These are phyloP conservation scores for Exophiala sp. DNA, from an alignment of 2,329 filamentous ascomycete genomes.

Conservation along the genomic window DNA sequence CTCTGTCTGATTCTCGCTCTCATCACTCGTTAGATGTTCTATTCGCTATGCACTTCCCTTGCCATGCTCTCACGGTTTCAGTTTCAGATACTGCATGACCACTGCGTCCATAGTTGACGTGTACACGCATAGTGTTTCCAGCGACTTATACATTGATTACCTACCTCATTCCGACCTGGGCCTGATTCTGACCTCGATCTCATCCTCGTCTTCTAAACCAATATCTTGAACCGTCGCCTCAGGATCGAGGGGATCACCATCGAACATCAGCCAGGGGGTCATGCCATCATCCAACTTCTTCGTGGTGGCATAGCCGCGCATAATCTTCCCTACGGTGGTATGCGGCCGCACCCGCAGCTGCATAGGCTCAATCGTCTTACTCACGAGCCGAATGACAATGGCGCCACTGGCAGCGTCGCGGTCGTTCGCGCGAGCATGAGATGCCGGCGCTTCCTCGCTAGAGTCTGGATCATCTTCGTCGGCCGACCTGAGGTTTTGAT, in stretches of 20 bases:
- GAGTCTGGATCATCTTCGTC: constrained; percentile 3
- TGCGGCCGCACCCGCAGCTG: constrained; percentile 41
- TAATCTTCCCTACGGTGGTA: constrained; percentile 58
- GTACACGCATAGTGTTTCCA: no score
- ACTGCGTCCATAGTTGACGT: no score
- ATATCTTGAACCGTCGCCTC: constrained; percentile 56
- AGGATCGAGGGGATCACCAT: constrained; percentile 65
- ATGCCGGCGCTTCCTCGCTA: background rate
- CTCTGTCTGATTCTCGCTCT: no score
- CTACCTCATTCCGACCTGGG: no score
- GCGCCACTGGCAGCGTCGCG: constrained; percentile 28
- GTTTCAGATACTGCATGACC: no score
- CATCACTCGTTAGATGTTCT: no score
- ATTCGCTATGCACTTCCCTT: no score
- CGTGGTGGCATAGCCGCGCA: constrained; percentile 55
- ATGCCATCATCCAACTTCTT: constrained; percentile 48
- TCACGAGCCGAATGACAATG: constrained; percentile 48
- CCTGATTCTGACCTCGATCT: constrained; percentile 70
- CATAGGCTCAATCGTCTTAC: constrained; percentile 47
- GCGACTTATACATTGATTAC: no score
- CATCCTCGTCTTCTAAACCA: constrained; percentile 69
- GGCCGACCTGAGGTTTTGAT: constrained; percentile 32
- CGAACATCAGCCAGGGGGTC: constrained; percentile 61
- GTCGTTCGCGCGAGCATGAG: background rate
- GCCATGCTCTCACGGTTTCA: no score